Evolutionary conservation across 2,329 filamentous ascomycete species (phyloP), one percentile per base, ranked within the genome.

Genomic region (Fusarium burgessii): DNA sequence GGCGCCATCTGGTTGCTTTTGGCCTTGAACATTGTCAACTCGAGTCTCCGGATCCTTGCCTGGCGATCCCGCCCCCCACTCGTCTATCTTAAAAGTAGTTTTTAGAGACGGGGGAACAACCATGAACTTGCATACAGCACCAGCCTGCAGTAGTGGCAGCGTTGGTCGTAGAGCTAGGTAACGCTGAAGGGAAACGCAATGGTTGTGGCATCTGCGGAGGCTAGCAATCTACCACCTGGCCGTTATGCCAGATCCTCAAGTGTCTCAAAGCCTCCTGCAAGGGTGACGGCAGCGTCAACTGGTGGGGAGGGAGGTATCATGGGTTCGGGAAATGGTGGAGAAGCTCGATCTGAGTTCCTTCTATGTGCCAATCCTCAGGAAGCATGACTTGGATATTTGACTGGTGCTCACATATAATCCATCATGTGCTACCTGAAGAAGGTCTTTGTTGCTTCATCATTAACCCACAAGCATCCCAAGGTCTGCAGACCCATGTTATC

Each of bases 221-320:
- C 67, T 55, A 70, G 60, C 46, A 54, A 60, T 66, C 62, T 58
- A 55, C 63, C 69, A 65, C 71, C 62, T 72, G 70, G 72, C 75
- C 73, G 75, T 77, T 77, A 76, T 77, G 74, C 74, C 75, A 77
- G 73, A 76, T 75, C 74, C 70, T 69, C 69, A 62, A 70, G 49
- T 75, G 75, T 76, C 73, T 77, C 74, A 77, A 65, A 76, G 55
- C 54, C 56, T 45, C 38, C 65, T 76, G 75, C 75, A 77, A 76
- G 74, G 74, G 74, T 77, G 74, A 72, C 47, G 73, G 71, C 58
- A 72, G 71, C 63, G 50, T 64, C 66, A 66, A 75, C 71, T 57
- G 65, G 69, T 68, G 63, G 71, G 63, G 68, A 51, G 64, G 62
- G 58, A 64, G 55, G 61, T 52, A 68, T 66, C 63, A 73, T 73